Evolutionary conservation across 495 filamentous ascomycete species (phyloP).

Genomic region (Podospora anserina): DNA sequence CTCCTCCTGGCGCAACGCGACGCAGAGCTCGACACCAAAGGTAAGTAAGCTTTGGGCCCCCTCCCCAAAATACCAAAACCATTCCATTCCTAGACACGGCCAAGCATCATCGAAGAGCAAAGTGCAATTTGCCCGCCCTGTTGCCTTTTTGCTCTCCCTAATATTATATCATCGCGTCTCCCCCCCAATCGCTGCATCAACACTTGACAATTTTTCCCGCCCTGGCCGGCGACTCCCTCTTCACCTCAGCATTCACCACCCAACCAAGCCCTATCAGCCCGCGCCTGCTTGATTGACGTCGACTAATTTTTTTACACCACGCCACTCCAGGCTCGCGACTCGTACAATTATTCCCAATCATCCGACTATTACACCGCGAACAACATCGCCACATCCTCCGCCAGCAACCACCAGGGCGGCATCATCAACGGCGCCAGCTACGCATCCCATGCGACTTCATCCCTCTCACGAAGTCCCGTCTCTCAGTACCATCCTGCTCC

Average conservation of each 20-base stretch:
- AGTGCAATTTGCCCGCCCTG: not conserved
- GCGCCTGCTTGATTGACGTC: constrained; percentile 23
- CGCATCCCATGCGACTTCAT: constrained; percentile 54
- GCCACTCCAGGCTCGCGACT: constrained; percentile 47
- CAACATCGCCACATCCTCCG: constrained; percentile 46
- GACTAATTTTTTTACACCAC: constrained; percentile 21
- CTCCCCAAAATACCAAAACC: constrained; percentile 4
- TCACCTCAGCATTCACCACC: constrained; percentile 16
- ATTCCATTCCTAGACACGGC: constrained; percentile 6
- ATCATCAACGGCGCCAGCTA: constrained; percentile 37
- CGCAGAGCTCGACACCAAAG: constrained; percentile 40
- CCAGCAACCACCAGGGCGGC: not conserved
- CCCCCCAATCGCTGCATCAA: not conserved
- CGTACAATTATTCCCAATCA: constrained; percentile 46
- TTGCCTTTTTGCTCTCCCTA: not conserved
- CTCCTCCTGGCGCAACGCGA: constrained; percentile 38
- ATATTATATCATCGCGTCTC: constrained; percentile 8
- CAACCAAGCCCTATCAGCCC: not conserved
- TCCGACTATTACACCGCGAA: constrained; percentile 56
- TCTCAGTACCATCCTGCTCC: constrained; percentile 53
- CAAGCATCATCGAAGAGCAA: not conserved
- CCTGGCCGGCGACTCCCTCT: not conserved
- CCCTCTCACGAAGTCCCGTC: constrained; percentile 54
- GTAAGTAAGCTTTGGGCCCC: constrained; percentile 31
- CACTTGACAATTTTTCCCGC: not conserved